Conservation (phyloP, 257 asterid genomes). For the Lantana camara region DNA sequence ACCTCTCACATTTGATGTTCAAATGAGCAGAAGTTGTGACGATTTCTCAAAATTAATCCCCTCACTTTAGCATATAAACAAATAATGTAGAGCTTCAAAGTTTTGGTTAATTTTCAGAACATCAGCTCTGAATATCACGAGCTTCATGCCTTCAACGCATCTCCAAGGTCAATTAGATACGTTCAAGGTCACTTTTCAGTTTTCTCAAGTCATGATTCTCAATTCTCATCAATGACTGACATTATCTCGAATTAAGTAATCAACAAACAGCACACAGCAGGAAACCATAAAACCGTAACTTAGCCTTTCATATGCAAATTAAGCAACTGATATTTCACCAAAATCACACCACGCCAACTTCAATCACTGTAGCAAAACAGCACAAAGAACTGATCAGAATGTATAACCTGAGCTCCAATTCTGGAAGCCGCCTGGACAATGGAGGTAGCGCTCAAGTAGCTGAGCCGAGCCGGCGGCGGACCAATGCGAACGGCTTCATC, state of each 20-base stretch:
- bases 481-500: constrained; percentile 95
- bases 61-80: not conserved
- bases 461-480: constrained; percentile 91
- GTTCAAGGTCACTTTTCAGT: not conserved
- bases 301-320: constrained; percentile 4
- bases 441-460: constrained; percentile 74
- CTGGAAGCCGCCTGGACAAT: constrained; percentile 73
- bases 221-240: not conserved
- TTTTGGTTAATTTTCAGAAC: not conserved
- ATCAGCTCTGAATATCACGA: constrained; percentile 4
- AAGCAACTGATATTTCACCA: not conserved
- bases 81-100: not conserved
- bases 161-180: not conserved
- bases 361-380: not conserved
- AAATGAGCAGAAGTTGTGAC: constrained; percentile 1
- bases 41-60: not conserved
- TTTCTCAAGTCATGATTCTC: not conserved
- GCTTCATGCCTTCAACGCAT: not conserved
- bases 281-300: not conserved
- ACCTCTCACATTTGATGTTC: not conserved
- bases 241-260: not conserved
- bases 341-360: not conserved
- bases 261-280: not conserved
- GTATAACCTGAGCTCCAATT: constrained; percentile 85
- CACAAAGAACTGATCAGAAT: constrained; percentile 9